Base-by-base conservation (phyloP, 1,139 yeast genomes). In the Zygosaccharomyces sapae region DNA sequence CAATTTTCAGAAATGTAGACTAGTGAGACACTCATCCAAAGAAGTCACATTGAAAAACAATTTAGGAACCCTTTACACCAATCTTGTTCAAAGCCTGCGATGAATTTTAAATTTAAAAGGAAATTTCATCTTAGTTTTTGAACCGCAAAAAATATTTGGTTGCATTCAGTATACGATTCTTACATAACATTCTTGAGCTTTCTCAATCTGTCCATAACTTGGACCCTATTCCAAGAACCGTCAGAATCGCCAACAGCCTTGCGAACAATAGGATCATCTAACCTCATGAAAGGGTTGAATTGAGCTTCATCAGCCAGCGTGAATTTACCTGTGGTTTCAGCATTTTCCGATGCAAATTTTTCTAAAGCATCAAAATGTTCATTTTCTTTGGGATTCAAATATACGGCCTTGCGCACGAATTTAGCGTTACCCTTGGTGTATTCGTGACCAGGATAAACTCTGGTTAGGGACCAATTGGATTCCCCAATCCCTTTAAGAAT, bases 361-460 rank as follows among this genome's bases (percentile, higher is more conserved):
- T 74, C 81, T 55, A 92, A 74, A 25, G 69, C 67, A 34, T 69
- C 68, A 38, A 92, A 71, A 0, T 86, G 84, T 4, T 52, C 55
- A 55, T 76, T 77, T 8, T 72, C 71, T 4, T 62, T 63, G 3
- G 35, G 19, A 47, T 73, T 70, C 20, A 71, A 62, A 61, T 89
- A 69, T 1, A 92, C 79, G 1, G 81, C 76, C 50, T 75, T 72
- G 40, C 69, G 64, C 7, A 94, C 86, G 64, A 92, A 92, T 56
- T 75, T 77, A 39, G 86, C 81, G 65, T 94, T 92, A 33, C 87
- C 74, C 55, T 75, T 77, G 10, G 99, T 94, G 69, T 92, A 92
- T 69, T 92, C 98, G 67, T 92, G 99, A 1, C 99, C 99, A 0
- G 97, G 94, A 61, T 81, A 86, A 3, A 90, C 92, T 31, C 52